Conservation (phyloP, 208 protist species). For the Herpetomonas samuelpessoai region DNA sequence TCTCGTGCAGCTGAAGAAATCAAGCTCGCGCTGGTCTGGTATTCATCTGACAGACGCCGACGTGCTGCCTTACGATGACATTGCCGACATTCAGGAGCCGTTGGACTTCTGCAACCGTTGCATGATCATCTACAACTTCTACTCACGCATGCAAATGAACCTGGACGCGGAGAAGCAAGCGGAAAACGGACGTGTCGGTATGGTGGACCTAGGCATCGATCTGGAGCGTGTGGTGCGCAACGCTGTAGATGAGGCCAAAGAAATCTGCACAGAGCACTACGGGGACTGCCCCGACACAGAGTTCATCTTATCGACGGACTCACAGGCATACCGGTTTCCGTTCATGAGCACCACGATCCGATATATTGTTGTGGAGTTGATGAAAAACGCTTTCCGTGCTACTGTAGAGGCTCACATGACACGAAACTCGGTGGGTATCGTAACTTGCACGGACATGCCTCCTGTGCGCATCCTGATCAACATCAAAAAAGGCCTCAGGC, state of each 20-base stretch:
- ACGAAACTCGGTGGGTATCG: conserved; percentile 56
- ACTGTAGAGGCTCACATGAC: conserved; percentile 86
- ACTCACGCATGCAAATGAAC: conserved; percentile 79
- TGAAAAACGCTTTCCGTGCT: conserved; percentile 95
- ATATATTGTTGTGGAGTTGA: conserved; percentile 93
- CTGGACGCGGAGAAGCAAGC: conserved; percentile 19
- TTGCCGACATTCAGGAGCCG: conserved; percentile 62
- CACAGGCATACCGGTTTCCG: conserved; percentile 69
- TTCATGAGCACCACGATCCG: conserved; percentile 94
- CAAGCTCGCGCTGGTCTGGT: conserved; percentile 21
- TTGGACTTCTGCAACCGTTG: conserved; percentile 59
- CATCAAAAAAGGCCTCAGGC: conserved; percentile 53
- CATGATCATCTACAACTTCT: conserved; percentile 86
- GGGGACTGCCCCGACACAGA: conserved; percentile 88
- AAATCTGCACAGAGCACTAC: conserved; percentile 89
- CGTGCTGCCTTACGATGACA: conserved; percentile 48
- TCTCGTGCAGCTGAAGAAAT: conserved; percentile 49
- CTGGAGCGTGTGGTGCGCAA: conserved; percentile 78
- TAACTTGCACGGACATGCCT: conserved; percentile 79
- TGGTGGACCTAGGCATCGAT: conserved; percentile 86
- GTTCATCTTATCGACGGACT: conserved; percentile 66
- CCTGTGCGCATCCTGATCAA: conserved; percentile 75
- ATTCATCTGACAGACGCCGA: conserved; percentile 40
- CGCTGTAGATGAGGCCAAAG: conserved; percentile 83
- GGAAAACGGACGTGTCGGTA: conserved; percentile 46